phyloP scores from a whole-genome alignment of 805 yeast species.

The Monosporozyma aerobia region DNA sequence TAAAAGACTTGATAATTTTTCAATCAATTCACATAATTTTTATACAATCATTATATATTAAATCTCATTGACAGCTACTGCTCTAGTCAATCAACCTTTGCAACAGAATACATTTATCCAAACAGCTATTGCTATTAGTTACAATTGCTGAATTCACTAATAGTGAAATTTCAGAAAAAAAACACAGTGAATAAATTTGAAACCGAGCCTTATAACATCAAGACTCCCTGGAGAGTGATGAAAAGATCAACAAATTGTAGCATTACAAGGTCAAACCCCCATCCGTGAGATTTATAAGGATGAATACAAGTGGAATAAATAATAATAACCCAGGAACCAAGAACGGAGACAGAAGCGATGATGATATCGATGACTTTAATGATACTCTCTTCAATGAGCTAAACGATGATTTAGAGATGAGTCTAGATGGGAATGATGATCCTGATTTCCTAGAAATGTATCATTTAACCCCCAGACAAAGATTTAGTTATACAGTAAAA shows the following conservation, averaged over 20 bases:
- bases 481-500: slow-evolving; percentile 18
- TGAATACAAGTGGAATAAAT: neutral
- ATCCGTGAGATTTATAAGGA: neutral
- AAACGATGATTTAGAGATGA: slow-evolving; percentile 7
- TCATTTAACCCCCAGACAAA: slow-evolving; percentile 26
- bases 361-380: slow-evolving; percentile 2
- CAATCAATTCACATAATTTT: too few species aligned
- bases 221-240: neutral
- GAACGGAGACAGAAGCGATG: neutral
- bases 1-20: too few species aligned
- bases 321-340: neutral
- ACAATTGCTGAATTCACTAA: neutral
- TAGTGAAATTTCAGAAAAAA: neutral
- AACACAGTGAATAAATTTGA: neutral
- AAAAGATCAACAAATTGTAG: neutral
- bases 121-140: neutral
- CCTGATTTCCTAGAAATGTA: slow-evolving; percentile 28
- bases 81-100: too few species aligned
- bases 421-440: slow-evolving; percentile 11
- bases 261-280: neutral
- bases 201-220: neutral
- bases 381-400: slow-evolving; percentile 6
- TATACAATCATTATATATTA: too few species aligned
- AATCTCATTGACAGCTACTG: too few species aligned
- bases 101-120: too few species aligned